Base-by-base conservation (phyloP, 2,329 filamentous ascomycete species). In the Trichoderma oligosporum region DNA sequence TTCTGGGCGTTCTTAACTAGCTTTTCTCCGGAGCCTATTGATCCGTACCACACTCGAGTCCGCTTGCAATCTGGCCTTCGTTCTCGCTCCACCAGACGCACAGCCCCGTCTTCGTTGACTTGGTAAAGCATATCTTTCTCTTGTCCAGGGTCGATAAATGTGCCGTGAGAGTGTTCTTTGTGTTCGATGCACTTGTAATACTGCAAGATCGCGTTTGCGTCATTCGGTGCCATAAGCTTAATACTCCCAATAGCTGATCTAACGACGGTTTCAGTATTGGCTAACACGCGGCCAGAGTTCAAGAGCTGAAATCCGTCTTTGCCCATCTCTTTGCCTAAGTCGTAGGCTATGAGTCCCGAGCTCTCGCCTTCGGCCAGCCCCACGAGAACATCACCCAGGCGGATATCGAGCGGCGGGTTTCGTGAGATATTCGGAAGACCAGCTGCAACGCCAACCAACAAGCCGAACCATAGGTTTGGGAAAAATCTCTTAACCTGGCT, bases 381-480 rank as follows among this genome's bases (percentile, higher is more conserved):
- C 0, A 74, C 69, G 3, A 75, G 64, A 3, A 74, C 61, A 58
- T 73, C 70, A 4, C 72, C 72, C 1, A 75, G 64, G 4, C 71
- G 67, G 20, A 74, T 74, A 62, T 74, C 71, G 16, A 64, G 64
- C 3, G 62, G 62, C 1, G 68, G 66, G 1, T 1, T 45, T 20
- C 49, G 36, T 1, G 56, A 54, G 9, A 70, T 60, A 27, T 67
- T 64, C 0, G 71, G 72, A 2, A 74, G 64, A 1, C 71, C 73
- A 1, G 71, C 68, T 6, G 70, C 72, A 9, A 76, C 66, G 29
- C 71, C 73, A 12, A 75, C 70, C 3, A 74, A 61, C 2, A 75
- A 64, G 1, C 70, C 69, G 36, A 74, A 73, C 66, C 70, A 71
- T 12, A 76, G 62, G 25, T 73, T 72, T 0, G 67, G 69, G 46